Base-by-base conservation (phyloP, 495 filamentous ascomycete genomes). In the Penicillium canescens region DNA sequence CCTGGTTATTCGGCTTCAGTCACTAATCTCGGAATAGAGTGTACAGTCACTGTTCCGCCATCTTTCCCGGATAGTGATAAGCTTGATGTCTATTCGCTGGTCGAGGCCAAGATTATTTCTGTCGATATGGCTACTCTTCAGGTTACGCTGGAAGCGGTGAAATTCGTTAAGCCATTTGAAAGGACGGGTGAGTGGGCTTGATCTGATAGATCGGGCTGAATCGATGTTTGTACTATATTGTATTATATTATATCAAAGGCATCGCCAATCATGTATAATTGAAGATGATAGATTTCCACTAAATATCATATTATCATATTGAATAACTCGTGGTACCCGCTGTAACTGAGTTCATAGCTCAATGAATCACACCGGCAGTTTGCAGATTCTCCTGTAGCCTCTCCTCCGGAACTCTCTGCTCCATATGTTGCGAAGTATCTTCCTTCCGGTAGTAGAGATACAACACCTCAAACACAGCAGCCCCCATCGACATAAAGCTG, bases 61-160 rank as follows among this genome's bases (percentile, higher is more conserved):
- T 56, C 67, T 6, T 52, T 65, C 31, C 56, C 55, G 16, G 65
- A 69, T 23, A 55, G 62, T 2, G 71, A 80, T 3, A 42, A 61
- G 60, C 59, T 58, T 60, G 54, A 68, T 57, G 46, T 66, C 49
- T 49, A 86, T 72, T 54, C 83, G 78, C 60, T 74, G 71, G 57
- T 82, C 54, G 80, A 84, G 55, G 85, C 86, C 6, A 78, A 81
- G 67, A 73, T 92, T 36, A 63, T 52, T 0, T 65, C 74, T 18
- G 72, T 90, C 28, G 79, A 88, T 70, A 71, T 85, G 44, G 74
- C 84, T 39, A 47, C 53, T 6, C 57, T 66, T 42, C 54, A 72
- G 45, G 73, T 88, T 37, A 50, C 58, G n/a, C 77, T 88, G 58
- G 78, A 82, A 60, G 77, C 75, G 11, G 54, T 82, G 20, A 31